A percentile compares a stretch with the other conserved stretches of the same genome.
phyloP scores from a whole-genome alignment of 1,284 basidiomycete genomes.

The Tilletia caries region DNA sequence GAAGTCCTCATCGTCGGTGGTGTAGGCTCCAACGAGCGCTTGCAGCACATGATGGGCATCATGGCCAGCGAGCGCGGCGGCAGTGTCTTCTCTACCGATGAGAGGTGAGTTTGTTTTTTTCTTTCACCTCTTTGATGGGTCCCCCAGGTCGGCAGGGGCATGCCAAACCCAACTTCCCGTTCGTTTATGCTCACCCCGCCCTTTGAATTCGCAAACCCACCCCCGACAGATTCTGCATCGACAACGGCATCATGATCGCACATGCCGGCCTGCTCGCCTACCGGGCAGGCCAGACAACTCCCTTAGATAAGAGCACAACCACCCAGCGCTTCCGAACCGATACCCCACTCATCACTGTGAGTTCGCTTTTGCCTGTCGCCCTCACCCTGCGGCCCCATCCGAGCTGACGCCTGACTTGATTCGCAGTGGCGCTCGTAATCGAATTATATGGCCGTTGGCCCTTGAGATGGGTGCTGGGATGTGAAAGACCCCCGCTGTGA shows the following conservation, averaged over 20 bases:
- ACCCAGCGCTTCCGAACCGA: slow-evolving; percentile 52
- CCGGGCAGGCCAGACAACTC: slow-evolving; percentile 69
- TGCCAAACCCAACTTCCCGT: background rate
- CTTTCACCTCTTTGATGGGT: background rate
- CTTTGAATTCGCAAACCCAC: background rate
- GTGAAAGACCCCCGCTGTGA: no score
- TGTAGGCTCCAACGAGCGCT: slow-evolving; percentile 79
- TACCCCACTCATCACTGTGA: slow-evolving; percentile 39
- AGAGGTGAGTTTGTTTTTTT: slow-evolving; percentile 64
- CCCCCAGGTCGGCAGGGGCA: no score
- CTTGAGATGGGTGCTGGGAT: no score
- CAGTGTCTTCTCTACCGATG: slow-evolving; percentile 90
- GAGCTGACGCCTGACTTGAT: no score
- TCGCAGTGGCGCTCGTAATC: background rate
- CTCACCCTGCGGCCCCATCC: no score
- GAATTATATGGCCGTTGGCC: no score
- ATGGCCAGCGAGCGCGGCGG: slow-evolving; percentile 91
- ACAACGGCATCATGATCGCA: slow-evolving; percentile 99
- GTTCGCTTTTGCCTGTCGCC: slow-evolving; percentile 13
- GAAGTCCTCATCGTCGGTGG: slow-evolving; percentile 98
- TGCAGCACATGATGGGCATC: slow-evolving; percentile 98
- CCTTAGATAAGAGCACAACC: slow-evolving; percentile 46
- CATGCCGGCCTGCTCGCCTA: slow-evolving; percentile 89
- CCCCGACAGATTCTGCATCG: slow-evolving; percentile 81
- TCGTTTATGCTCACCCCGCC: background rate